These are phyloP conservation scores for Globisporangium mamillatum DNA, from an alignment of 352 stramenopile species.

Conservation along the genomic window DNA sequence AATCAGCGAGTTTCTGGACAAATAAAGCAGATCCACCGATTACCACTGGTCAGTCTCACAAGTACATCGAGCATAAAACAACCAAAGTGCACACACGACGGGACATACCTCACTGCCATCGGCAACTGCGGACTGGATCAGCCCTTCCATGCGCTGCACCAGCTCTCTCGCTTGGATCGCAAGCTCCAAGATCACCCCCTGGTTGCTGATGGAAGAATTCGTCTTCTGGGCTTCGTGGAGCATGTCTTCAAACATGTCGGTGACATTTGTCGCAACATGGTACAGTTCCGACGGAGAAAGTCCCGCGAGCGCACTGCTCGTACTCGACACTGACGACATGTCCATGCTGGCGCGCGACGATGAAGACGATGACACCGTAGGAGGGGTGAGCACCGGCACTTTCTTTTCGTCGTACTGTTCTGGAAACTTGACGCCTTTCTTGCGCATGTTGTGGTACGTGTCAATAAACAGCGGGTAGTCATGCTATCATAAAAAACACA, in stretches of 20 bases:
- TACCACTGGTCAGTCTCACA: background rate
- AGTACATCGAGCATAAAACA: background rate
- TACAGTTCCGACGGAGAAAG: slow-evolving; percentile 59
- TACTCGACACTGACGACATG: slow-evolving; percentile 46
- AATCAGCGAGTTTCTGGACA: slow-evolving; percentile 52
- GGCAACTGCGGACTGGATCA: slow-evolving; percentile 58
- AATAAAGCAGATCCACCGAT: background rate
- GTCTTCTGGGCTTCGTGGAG: slow-evolving; percentile 61
- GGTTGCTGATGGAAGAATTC: slow-evolving; percentile 32
- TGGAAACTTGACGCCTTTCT: slow-evolving; percentile 72
- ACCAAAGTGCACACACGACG: background rate
- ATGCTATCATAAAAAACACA: slow-evolving; percentile 27
- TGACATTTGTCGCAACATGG: slow-evolving; percentile 60
- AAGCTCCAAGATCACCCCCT: slow-evolving; percentile 72
- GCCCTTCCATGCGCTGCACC: slow-evolving; percentile 50
- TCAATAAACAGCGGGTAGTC: slow-evolving; percentile 79
- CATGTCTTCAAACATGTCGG: slow-evolving; percentile 86
- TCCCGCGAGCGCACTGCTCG: slow-evolving; percentile 42
- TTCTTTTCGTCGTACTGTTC: slow-evolving; percentile 75
- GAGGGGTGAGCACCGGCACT: slow-evolving; percentile 49
- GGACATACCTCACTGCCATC: slow-evolving; percentile 44
- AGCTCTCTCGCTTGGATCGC: slow-evolving; percentile 58
- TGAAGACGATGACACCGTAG: slow-evolving; percentile 17
- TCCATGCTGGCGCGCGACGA: slow-evolving; percentile 20
- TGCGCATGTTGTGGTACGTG: slow-evolving; percentile 83